Evolutionary conservation across 495 filamentous ascomycete genomes (phyloP), one percentile per base, ranked within the genome.

Genomic region (Geopyxis carbonaria): DNA sequence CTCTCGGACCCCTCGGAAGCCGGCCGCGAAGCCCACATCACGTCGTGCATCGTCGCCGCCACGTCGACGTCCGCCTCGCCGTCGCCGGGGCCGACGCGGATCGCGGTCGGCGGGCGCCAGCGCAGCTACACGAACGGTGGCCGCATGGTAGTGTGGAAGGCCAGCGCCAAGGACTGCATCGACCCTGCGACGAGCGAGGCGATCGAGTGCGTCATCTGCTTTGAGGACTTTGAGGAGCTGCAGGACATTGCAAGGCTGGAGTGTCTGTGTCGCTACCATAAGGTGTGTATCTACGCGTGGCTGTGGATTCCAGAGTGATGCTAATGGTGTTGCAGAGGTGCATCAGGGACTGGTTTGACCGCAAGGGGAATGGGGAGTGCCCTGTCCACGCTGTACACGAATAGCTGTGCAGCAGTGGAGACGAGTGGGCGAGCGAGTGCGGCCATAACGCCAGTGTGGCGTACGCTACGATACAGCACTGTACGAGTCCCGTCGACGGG

Each of bases 261-360:
- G 60, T 97, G 91, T 58, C 61, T 92, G 43, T 97, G 89, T 59
- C 78, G 86, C 40, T 97, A 94, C 57, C 91, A 95, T 56, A 64
- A 73, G 51, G 61, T 55, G 38, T 29, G 27, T 38, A 32, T 20
- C 19, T 21, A 25, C 45, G 47, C 50, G n/a, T n/a, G n/a, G n/a
- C n/a, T n/a, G n/a, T n/a, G n/a, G n/a, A n/a, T n/a, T n/a, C n/a
- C 40, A 45, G 42, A 5, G 44, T 50, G 7, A 42, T 47, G 13
- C 42, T 37, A 4, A 28, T 35, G 29, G 25, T 47, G 15, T 32
- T 40, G 10, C 36, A 40, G 11, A 28, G 33, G 13, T 60, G 58
- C 22, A 52, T 63, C 10, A 45, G 58, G 8, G 61, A 61, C 40
- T 71, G 68, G 68, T 71, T 69, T 36, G 63, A 63, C 37, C 51